Evolutionary conservation across 1,284 basidiomycete species (phyloP).

Genomic region (Tilletiopsis washingtonensis): DNA sequence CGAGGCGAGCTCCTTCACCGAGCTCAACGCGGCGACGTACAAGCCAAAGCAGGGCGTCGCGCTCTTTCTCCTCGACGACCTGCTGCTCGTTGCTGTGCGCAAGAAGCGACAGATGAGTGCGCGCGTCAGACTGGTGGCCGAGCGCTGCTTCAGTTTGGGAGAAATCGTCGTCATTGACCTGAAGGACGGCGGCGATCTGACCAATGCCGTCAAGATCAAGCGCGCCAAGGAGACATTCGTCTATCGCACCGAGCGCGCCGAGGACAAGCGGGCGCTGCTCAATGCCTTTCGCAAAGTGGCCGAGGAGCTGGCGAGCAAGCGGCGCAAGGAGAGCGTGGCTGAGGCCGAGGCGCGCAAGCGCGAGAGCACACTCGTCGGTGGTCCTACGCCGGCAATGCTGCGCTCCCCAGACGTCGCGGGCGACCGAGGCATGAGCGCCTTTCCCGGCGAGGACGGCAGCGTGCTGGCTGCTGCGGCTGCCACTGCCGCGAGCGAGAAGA

Average conservation of each 20-base stretch:
- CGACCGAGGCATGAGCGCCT: slow-evolving; percentile 1
- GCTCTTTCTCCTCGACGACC: slow-evolving; percentile 84
- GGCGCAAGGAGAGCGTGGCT: slow-evolving; percentile 75
- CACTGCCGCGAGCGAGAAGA: slow-evolving; percentile 16
- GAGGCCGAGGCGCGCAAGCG: slow-evolving; percentile 20
- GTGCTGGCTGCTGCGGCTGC: slow-evolving; percentile 17
- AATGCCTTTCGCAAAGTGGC: slow-evolving; percentile 81
- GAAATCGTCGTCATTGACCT: slow-evolving; percentile 91
- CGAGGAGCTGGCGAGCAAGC: slow-evolving; percentile 78
- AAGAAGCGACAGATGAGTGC: slow-evolving; percentile 50
- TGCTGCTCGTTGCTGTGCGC: slow-evolving; percentile 72
- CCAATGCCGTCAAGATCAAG: slow-evolving; percentile 90
- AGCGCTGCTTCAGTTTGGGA: slow-evolving; percentile 79
- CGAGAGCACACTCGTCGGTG: slow-evolving; percentile 13
- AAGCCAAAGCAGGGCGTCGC: slow-evolving; percentile 78
- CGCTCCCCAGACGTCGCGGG: slow-evolving; percentile 2
- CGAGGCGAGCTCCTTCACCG: slow-evolving; percentile 74
- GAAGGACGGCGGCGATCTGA: slow-evolving; percentile 85
- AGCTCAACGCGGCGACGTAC: slow-evolving; percentile 90
- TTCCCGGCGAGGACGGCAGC: neutral
- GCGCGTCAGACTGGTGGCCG: slow-evolving; percentile 66
- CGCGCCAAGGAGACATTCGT: slow-evolving; percentile 89
- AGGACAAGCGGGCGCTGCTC: slow-evolving; percentile 80
- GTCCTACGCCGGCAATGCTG: slow-evolving; percentile 5
- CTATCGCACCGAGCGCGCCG: slow-evolving; percentile 69